Base-by-base conservation (phyloP, 2,329 filamentous ascomycete genomes). In the Ilyonectria destructans region DNA sequence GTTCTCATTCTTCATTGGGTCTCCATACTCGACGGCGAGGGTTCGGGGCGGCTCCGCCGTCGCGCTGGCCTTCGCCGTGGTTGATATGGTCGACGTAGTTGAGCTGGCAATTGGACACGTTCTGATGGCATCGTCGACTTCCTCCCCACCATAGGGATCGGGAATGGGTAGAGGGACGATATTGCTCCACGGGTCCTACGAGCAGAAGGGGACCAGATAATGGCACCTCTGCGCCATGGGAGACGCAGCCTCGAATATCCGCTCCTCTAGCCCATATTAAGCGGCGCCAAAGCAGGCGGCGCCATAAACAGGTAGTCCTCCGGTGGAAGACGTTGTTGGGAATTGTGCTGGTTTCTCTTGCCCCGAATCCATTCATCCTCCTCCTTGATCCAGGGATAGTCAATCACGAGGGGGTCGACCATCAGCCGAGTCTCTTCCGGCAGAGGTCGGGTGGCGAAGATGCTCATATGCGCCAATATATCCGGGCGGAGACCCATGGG, bases 1-100 rank as follows among this genome's bases (percentile, higher is more conserved):
- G 26, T 37, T 43, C 45, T 31, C 45, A 62, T 75, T 74, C 12
- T 19, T 13, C 1, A 1, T 7, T 15, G 69, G 43, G 52, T 73
- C 37, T 19, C 70, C 71, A 19, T 48, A 6, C n/a, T 65, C 49
- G 40, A 31, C 13, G 45, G 58, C 31, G 61, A 62, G 13, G 65
- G 45, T 43, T 58, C 45, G 6, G 65, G 51, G 23, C 6, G 58
- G 52, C 37, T 40, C 23, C 2, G 45, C 17, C 13, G 21, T 26
- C 6, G 31, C 17, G 3, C 13, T n/a, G 15, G 6, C 15, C 9
- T 13, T n/a, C 13, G 6, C 21, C 13, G 54, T n/a, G n/a, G n/a
- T n/a, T n/a, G n/a, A n/a, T n/a, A n/a, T 57, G 7, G 58, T 52
- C 6, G 58, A 43, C n/a, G 57, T 37, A 43, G 29, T 21, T 15